These are phyloP conservation scores for Begonia fuchsioides DNA, from an alignment of 306 rosid species.

Conservation along the genomic window DNA sequence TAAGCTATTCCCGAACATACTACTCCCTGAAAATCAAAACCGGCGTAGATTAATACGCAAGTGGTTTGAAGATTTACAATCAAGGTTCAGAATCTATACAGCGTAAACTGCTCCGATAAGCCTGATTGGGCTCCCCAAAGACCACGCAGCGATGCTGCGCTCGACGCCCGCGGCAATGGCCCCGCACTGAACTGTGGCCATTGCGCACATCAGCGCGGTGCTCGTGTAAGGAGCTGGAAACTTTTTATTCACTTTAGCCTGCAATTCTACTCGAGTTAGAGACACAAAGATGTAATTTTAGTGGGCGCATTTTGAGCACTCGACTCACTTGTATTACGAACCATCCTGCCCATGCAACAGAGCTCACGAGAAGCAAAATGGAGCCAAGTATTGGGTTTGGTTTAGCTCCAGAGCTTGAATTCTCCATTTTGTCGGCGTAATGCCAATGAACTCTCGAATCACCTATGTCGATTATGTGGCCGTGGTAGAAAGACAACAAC, in stretches of 20 bases:
- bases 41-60: not conserved
- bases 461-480: slow-evolving; percentile 31
- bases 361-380: not conserved
- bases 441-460: slow-evolving; percentile 61
- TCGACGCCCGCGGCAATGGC: slow-evolving; percentile 30
- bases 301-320: not conserved
- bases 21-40: slow-evolving; percentile 27
- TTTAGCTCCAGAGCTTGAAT: no score
- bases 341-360: slow-evolving; percentile 10
- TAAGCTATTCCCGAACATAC: slow-evolving; percentile 37
- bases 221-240: slow-evolving; percentile 70
- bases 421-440: slow-evolving; percentile 4
- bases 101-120: slow-evolving; percentile 40
- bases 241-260: slow-evolving; percentile 47
- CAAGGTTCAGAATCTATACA: slow-evolving; percentile 13
- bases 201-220: slow-evolving; percentile 35
- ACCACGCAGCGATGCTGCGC: slow-evolving; percentile 39
- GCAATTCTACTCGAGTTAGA: slow-evolving; percentile 5
- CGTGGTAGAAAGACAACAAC: slow-evolving; percentile 66
- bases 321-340: slow-evolving; percentile 11
- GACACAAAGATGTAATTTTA: not conserved
- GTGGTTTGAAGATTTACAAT: not conserved
- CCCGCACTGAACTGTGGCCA: slow-evolving; percentile 54
- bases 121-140: slow-evolving; percentile 25
- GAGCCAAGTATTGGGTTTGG: no score